Base-by-base conservation (phyloP, 768 basidiomycete genomes). In the Tricholoma hemisulphureum region DNA sequence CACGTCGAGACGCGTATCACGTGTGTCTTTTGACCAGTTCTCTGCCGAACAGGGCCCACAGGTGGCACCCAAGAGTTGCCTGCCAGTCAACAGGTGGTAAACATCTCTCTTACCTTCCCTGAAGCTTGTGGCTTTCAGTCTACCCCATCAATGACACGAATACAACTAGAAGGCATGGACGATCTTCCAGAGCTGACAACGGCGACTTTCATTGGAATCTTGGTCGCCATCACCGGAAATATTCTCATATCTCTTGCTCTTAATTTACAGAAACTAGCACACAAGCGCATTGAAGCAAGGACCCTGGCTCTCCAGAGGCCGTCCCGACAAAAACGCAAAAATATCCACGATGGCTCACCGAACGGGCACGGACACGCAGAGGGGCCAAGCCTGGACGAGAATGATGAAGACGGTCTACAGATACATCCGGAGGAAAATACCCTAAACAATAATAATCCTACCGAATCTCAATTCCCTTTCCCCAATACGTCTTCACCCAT, bases 201-300 rank as follows among this genome's bases (percentile, higher is more conserved):
- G 13, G 73, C 79, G 53, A 82, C 85, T 4, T 70, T 81, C 65
- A 85, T 92, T 55, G 95, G 95, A 14, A 95, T 98, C 32, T 78
- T 80, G 4, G 85, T 95, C 32, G 89, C 94, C 3, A 83, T 96
- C 55, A 77, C 80, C 7, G 95, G 95, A 29, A 96, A 96, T 67
- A 73, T 95, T 10, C 82, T 97, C 60, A 94, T 98, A 60, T 91
- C 90, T 9, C 80, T 95, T 21, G 95, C 93, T 14, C 80, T 98
- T 61, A 97, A 97, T 73, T 76, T 91, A 31, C 95, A 98, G 73
- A 98, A 97, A 69, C 82, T 96, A 16, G 93, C 93, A 1, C 95
- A 96, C 75, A 80, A 82, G 62, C 81, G 88, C 26, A 77, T 90
- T 29, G 84, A 85, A 62, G 74, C 67, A 26, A 69, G 67, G 60